A percentile compares a stretch with the other conserved stretches of the same genome.
Conservation (phyloP, 495 filamentous ascomycete genomes). For the Haplographium delicatum region DNA sequence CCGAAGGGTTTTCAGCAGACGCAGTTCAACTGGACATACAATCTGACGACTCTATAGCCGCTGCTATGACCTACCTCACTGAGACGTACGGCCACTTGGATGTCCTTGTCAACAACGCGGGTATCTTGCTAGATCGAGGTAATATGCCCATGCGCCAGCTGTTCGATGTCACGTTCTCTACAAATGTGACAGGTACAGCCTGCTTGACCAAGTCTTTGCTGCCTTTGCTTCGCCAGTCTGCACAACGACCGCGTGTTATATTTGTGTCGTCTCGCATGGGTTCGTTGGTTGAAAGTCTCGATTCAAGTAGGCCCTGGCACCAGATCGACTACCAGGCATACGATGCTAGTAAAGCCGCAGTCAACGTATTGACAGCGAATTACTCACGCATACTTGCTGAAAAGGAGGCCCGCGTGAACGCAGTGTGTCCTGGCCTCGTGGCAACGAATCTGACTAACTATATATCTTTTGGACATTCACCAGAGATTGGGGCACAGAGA, state of each 20-base stretch:
- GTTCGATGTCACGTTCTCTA: slow-evolving; percentile 30
- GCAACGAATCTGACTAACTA: too few relatives aligned
- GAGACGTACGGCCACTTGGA: slow-evolving; percentile 2
- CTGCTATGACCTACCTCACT: slow-evolving; percentile 29
- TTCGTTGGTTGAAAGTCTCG: neutral
- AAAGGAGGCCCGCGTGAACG: too few relatives aligned
- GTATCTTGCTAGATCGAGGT: slow-evolving; percentile 21
- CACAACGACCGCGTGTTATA: slow-evolving; percentile 29
- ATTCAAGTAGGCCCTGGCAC: neutral
- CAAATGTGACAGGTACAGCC: slow-evolving; percentile 36
- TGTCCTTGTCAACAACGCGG: slow-evolving; percentile 11
- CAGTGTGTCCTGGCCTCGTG: too few relatives aligned
- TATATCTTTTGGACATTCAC: too few relatives aligned
- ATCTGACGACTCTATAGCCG: slow-evolving; percentile 35
- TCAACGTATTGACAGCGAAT: too few relatives aligned
- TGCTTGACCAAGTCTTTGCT: slow-evolving; percentile 37
- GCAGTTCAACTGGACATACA: slow-evolving; percentile 36
- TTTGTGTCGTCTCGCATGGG: slow-evolving; percentile 35
- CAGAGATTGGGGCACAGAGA: too few relatives aligned
- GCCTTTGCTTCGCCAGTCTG: slow-evolving; percentile 33
- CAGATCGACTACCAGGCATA: too few relatives aligned
- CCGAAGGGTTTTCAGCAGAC: slow-evolving; percentile 22
- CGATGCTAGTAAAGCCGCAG: too few relatives aligned
- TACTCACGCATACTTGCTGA: too few relatives aligned
- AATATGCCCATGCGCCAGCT: slow-evolving; percentile 20